phyloP scores from a whole-genome alignment of 2,329 filamentous ascomycete species.

The Clonostachys solani region DNA sequence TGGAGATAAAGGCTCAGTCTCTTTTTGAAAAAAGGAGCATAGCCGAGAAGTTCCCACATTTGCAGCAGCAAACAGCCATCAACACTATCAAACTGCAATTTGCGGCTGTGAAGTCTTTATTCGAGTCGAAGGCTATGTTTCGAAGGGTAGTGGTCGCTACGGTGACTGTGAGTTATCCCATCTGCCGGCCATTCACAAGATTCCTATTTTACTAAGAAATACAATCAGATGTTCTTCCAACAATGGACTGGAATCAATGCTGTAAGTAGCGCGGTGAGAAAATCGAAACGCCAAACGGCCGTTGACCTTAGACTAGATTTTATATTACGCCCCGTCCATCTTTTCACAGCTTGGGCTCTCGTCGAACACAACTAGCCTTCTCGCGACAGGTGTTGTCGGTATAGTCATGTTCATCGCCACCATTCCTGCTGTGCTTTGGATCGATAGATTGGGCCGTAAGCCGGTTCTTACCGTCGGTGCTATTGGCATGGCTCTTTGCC shows the following conservation, averaged over 20 bases:
- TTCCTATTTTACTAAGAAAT: no score
- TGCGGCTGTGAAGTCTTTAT: slow-evolving; percentile 60
- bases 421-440: slow-evolving; percentile 61
- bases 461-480: slow-evolving; percentile 60
- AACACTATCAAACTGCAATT: slow-evolving; percentile 68
- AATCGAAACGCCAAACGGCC: background rate
- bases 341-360: slow-evolving; percentile 62
- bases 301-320: slow-evolving; percentile 6
- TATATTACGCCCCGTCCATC: slow-evolving; percentile 69
- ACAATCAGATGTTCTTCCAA: slow-evolving; percentile 50
- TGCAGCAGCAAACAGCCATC: slow-evolving; percentile 54
- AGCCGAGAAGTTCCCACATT: slow-evolving; percentile 62
- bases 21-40: slow-evolving; percentile 71
- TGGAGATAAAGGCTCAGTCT: slow-evolving; percentile 79
- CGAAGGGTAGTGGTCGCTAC: slow-evolving; percentile 60
- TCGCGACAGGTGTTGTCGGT: slow-evolving; percentile 69
- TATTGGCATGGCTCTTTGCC: slow-evolving; percentile 65
- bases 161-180: slow-evolving; percentile 26
- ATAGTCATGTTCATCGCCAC: slow-evolving; percentile 67
- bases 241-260: slow-evolving; percentile 45
- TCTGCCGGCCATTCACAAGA: no score
- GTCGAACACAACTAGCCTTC: slow-evolving; percentile 44
- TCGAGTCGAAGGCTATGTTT: slow-evolving; percentile 63
- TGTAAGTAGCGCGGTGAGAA: slow-evolving; percentile 19
- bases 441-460: slow-evolving; percentile 61